phyloP scores from a whole-genome alignment of 768 basidiomycete species.

The Boletus insuetus region DNA sequence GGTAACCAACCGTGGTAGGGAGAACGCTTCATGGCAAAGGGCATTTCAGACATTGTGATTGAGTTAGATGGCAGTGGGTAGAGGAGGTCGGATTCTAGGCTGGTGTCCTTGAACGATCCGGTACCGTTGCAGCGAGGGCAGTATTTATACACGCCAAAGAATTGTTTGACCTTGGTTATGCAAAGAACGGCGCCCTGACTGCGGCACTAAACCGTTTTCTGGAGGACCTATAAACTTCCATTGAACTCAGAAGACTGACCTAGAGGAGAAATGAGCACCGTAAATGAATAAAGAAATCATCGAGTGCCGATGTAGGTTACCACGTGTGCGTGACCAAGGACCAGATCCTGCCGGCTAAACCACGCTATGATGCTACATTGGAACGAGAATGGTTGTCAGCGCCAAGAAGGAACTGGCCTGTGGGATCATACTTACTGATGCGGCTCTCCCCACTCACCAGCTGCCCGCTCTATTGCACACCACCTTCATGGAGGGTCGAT shows the following conservation, averaged over 20 bases:
- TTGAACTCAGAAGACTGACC: not conserved
- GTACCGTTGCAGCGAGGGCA: not conserved
- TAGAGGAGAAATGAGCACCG: not conserved
- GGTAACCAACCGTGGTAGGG: slow-evolving; percentile 3
- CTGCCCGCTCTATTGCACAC: too few relatives aligned
- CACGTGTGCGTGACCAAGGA: too few relatives aligned
- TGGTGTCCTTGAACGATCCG: not conserved
- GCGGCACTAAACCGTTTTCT: not conserved
- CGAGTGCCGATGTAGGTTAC: not conserved
- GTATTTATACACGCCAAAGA: not conserved
- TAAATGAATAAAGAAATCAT: too few relatives aligned
- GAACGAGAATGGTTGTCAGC: too few relatives aligned
- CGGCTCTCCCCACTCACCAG: too few relatives aligned
- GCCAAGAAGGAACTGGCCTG: too few relatives aligned
- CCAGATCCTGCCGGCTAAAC: too few relatives aligned
- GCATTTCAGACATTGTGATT: not conserved
- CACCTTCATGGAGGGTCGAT: too few relatives aligned
- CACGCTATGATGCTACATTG: too few relatives aligned
- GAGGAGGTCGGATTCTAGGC: not conserved
- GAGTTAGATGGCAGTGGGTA: not conserved
- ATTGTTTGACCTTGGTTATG: not conserved
- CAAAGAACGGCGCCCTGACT: not conserved
- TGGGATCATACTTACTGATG: too few relatives aligned
- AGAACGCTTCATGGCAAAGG: not conserved
- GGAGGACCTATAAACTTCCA: not conserved